Conservation (phyloP, 1,139 yeast genomes). For the Kurtzmaniella quercitrusa region DNA sequence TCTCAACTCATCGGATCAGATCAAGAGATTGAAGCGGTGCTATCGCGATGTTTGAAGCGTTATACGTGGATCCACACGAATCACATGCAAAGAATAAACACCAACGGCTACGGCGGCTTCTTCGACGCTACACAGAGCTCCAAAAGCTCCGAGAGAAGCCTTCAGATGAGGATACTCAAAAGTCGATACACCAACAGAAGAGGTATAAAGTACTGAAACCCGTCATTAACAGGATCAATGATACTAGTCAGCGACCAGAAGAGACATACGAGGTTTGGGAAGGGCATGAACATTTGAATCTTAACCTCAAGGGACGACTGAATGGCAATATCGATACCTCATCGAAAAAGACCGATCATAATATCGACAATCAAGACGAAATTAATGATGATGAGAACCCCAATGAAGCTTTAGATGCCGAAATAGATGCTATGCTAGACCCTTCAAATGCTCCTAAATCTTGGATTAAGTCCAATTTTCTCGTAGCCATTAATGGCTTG, state of each 20-base stretch:
- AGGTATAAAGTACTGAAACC: background rate
- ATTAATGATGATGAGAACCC: slow-evolving; percentile 13
- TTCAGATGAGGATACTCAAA: too few species aligned
- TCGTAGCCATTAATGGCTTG: slow-evolving; percentile 25
- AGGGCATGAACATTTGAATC: slow-evolving; percentile 14
- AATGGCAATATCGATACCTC: slow-evolving; percentile 3
- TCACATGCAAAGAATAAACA: slow-evolving; percentile 13
- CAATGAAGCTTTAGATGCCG: slow-evolving; percentile 10
- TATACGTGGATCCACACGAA: slow-evolving; percentile 12
- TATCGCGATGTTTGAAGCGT: slow-evolving; percentile 24
- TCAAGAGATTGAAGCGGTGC: background rate
- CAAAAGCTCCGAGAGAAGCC: slow-evolving; percentile 7
- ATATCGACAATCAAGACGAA: slow-evolving; percentile 7
- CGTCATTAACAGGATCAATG: background rate
- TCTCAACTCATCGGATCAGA: background rate
- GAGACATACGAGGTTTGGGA: slow-evolving; percentile 41
- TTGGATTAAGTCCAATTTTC: slow-evolving; percentile 21
- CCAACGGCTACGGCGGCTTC: slow-evolving; percentile 13
- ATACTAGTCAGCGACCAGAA: slow-evolving; percentile 21
- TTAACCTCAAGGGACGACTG: slow-evolving; percentile 9
- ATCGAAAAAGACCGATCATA: slow-evolving; percentile 1
- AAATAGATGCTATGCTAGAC: slow-evolving; percentile 13
- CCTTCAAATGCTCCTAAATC: slow-evolving; percentile 20
- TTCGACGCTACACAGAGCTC: slow-evolving; percentile 19
- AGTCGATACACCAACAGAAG: too few species aligned